Evolutionary conservation across 768 basidiomycete species (phyloP).

Genomic region (Coprinellus aureogranulatus): DNA sequence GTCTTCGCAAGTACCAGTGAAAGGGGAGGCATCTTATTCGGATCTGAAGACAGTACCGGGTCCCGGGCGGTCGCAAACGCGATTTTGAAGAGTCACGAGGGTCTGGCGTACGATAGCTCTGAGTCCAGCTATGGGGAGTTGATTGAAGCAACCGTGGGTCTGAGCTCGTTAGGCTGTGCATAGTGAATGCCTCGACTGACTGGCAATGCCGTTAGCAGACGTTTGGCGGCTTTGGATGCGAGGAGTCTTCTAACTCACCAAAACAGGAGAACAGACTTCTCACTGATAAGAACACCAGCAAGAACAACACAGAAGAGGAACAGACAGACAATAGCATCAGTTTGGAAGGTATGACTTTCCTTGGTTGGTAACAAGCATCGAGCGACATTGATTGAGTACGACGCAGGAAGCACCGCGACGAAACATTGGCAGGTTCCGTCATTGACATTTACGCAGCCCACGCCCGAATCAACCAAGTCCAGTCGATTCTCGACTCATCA

Average conservation of each 20-base stretch:
- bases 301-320: background rate
- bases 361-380: too few species aligned
- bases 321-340: too few species aligned
- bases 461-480: constrained; percentile 6
- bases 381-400: too few species aligned
- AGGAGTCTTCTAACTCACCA: background rate
- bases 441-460: constrained; percentile 5
- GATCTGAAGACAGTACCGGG: background rate
- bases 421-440: constrained; percentile 1
- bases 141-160: constrained; percentile 4
- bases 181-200: background rate
- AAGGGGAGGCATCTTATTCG: background rate
- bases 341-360: background rate
- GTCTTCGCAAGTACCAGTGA: background rate
- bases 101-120: background rate
- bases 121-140: constrained; percentile 10
- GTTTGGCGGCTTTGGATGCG: constrained; percentile 3
- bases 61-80: background rate
- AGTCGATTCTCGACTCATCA: background rate
- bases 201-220: background rate
- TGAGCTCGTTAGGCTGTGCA: too few species aligned
- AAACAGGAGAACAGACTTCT: background rate
- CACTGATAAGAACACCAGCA: background rate
- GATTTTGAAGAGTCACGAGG: background rate
- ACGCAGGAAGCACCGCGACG: background rate